A percentile compares a stretch with the other conserved stretches of the same genome.
Evolutionary conservation across 176 grass and related monocot species (phyloP).

Genomic region (Pontederia crassipes): DNA sequence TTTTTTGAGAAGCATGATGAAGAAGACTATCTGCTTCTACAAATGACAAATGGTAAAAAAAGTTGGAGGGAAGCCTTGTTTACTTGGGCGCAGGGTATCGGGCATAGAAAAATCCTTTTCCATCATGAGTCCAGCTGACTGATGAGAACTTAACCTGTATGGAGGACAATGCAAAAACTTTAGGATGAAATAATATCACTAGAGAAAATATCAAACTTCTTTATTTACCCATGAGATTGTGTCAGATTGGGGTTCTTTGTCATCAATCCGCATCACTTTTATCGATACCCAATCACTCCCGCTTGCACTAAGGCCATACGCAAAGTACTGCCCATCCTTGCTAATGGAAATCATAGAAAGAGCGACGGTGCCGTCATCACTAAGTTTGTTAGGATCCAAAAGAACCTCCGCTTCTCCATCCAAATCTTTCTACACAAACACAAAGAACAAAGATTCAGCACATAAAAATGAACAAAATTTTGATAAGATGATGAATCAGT

Average conservation of each 20-base stretch:
- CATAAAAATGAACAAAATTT: not conserved
- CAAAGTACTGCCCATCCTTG: conserved; percentile 82
- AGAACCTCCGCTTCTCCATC: conserved; percentile 51
- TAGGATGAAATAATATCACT: too few relatives aligned
- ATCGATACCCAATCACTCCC: conserved; percentile 88
- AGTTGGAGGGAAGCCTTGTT: not conserved
- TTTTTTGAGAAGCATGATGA: not conserved
- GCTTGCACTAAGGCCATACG: conserved; percentile 78
- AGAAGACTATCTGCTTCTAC: too few relatives aligned
- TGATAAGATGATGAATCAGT: too few relatives aligned
- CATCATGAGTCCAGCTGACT: conserved; percentile 81
- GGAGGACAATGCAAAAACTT: not conserved
- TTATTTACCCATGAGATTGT: conserved; percentile 73
- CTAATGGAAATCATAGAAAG: conserved; percentile 53
- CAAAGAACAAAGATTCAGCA: not conserved
- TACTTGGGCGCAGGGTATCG: conserved; percentile 83
- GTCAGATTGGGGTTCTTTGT: conserved; percentile 46
- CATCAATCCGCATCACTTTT: conserved; percentile 50
- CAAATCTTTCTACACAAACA: conserved; percentile 48
- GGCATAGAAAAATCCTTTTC: conserved; percentile 88
- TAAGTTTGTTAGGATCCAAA: conserved; percentile 81
- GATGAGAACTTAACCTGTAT: conserved; percentile 87
- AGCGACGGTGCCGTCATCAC: conserved; percentile 73
- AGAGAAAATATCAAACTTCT: too few relatives aligned
- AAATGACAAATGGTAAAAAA: not conserved